Evolutionary conservation across 1,139 yeast species (phyloP).

Genomic region (Yamadazyma spencermartinsiae): DNA sequence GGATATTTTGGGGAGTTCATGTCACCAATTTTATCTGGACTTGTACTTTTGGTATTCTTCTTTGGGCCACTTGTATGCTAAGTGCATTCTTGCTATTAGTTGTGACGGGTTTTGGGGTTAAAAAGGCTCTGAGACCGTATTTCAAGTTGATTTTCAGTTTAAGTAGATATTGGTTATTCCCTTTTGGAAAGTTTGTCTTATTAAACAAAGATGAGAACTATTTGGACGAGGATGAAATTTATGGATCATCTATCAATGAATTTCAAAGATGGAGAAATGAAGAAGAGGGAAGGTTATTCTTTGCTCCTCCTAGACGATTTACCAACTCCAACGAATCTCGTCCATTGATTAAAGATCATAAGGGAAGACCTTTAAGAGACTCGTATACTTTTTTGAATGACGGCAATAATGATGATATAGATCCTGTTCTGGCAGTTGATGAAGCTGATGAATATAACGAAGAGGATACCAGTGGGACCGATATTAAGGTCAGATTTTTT

Average conservation of each 20-base stretch:
- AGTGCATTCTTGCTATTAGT: conserved; percentile 47
- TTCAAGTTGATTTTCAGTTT: conserved; percentile 60
- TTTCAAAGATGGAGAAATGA: conserved; percentile 88
- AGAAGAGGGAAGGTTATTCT: conserved; percentile 68
- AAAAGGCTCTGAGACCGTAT: conserved; percentile 48
- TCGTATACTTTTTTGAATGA: conserved; percentile 36
- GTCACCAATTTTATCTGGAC: conserved; percentile 81
- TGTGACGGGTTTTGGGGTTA: conserved; percentile 49
- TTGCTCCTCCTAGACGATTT: conserved; percentile 60
- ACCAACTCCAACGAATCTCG: conserved; percentile 38
- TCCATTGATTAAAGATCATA: conserved; percentile 46
- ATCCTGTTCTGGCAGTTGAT: conserved; percentile 14
- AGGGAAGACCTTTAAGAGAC: conserved; percentile 44
- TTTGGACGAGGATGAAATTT: conserved; percentile 82
- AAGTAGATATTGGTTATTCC: conserved; percentile 72
- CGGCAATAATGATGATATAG: conserved; percentile 14
- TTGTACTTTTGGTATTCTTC: conserved; percentile 63
- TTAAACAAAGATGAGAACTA: conserved; percentile 78
- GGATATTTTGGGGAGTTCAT: conserved; percentile 62
- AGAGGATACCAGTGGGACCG: conserved; percentile 26
- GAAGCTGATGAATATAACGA: conserved; percentile 21
- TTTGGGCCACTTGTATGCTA: conserved; percentile 51
- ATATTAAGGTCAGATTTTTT: conserved; percentile 63
- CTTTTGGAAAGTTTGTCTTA: conserved; percentile 89
- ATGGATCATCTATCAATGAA: conserved; percentile 82